A percentile compares a stretch with the other conserved stretches of the same genome.
phyloP scores from a whole-genome alignment of 192 early-diverging fungal genomes.

The Coemansia sp. region DNA sequence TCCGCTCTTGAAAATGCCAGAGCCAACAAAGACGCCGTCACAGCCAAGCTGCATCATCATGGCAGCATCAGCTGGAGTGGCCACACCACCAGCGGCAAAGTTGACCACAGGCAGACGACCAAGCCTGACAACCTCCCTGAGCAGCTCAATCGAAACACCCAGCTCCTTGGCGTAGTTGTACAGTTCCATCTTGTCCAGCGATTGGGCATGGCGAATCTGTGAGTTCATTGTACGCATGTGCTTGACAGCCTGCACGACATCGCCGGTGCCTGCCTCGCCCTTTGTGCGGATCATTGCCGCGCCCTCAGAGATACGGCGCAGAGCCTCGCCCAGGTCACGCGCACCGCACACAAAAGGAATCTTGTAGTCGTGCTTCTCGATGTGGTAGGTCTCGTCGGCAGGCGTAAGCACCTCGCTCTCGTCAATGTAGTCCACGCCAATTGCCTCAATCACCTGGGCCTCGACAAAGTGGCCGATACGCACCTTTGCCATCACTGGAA shows the following conservation, averaged over 20 bases:
- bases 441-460: constrained; percentile 63
- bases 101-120: constrained; percentile 95
- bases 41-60: constrained; percentile 95
- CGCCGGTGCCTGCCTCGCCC: not conserved
- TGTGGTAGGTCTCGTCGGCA: constrained; percentile 75
- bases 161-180: constrained; percentile 81
- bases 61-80: constrained; percentile 94
- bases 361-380: constrained; percentile 84
- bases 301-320: constrained; percentile 89
- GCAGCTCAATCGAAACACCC: constrained; percentile 77
- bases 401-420: constrained; percentile 61
- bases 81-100: constrained; percentile 94
- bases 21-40: constrained; percentile 94
- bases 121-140: constrained; percentile 78
- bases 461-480: constrained; percentile 96
- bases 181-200: constrained; percentile 68
- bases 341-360: constrained; percentile 91
- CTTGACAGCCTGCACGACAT: not conserved
- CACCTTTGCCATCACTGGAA: constrained; percentile 97
- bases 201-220: constrained; percentile 55
- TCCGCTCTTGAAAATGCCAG: constrained; percentile 91
- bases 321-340: constrained; percentile 84
- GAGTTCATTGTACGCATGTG: not conserved
- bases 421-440: constrained; percentile 9
- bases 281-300: constrained; percentile 94